These are phyloP conservation scores for Globisporangium irregulare DNA, from an alignment of 352 stramenopile genomes.

Conservation along the genomic window DNA sequence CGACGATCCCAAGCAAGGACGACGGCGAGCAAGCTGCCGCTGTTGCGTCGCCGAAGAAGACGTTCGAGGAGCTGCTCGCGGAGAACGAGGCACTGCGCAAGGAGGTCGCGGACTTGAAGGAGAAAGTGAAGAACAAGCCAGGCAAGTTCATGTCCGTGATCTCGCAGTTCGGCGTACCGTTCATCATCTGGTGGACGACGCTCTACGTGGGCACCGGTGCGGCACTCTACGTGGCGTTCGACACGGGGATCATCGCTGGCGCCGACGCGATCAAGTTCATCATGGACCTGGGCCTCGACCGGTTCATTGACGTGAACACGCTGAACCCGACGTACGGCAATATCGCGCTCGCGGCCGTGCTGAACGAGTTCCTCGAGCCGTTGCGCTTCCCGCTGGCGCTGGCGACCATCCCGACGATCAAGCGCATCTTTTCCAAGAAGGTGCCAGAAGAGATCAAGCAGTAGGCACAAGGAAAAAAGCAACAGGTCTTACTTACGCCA, in stretches of 20 bases:
- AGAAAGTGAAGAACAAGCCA: conserved; percentile 61
- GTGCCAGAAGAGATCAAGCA: conserved; percentile 21
- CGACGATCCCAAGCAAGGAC: conserved; percentile 38
- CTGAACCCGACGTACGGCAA: conserved; percentile 87
- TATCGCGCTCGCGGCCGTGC: conserved; percentile 77
- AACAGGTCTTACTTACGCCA: background rate
- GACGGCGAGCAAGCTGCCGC: conserved; percentile 21
- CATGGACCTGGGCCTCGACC: conserved; percentile 76
- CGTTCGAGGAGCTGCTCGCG: conserved; percentile 68
- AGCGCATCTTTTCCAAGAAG: conserved; percentile 58
- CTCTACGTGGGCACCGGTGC: conserved; percentile 72
- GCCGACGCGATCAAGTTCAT: conserved; percentile 83
- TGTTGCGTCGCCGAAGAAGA: conserved; percentile 27
- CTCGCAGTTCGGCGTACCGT: conserved; percentile 84
- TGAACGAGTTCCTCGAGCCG: conserved; percentile 86
- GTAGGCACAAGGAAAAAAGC: conserved; percentile 8
- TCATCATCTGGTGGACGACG: conserved; percentile 79
- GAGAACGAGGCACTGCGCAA: conserved; percentile 76
- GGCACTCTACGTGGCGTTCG: conserved; percentile 77
- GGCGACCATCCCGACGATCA: conserved; percentile 77
- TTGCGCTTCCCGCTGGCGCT: conserved; percentile 85
- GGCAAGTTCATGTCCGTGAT: conserved; percentile 76
- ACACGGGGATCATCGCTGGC: conserved; percentile 63
- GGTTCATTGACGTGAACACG: conserved; percentile 62
- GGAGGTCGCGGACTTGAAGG: conserved; percentile 58